A percentile compares a stretch with the other conserved stretches of the same genome.
Conservation (phyloP, 2,329 filamentous ascomycete genomes). For the Penicillium aurantiogriseum region DNA sequence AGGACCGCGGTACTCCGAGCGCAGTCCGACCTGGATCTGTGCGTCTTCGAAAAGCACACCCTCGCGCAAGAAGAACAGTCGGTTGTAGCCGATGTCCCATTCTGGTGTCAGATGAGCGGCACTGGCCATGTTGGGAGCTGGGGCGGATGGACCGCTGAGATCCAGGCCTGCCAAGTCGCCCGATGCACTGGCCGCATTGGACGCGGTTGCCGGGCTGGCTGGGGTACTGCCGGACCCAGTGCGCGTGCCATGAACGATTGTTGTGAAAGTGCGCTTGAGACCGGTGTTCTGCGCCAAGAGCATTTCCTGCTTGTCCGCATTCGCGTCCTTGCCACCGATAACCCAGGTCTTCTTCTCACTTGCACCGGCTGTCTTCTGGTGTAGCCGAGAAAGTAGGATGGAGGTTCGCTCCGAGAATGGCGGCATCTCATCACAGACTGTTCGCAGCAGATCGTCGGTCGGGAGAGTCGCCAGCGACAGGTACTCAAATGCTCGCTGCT, state of each 20-base stretch:
- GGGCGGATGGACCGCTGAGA: constrained; percentile 61
- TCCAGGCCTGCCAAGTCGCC: constrained; percentile 81
- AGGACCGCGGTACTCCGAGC: constrained; percentile 92
- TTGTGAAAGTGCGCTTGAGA: constrained; percentile 80
- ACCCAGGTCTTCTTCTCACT: constrained; percentile 97
- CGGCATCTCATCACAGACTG: constrained; percentile 97
- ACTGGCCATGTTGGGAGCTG: constrained; percentile 81
- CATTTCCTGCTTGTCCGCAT: constrained; percentile 75
- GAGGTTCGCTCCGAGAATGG: constrained; percentile 94
- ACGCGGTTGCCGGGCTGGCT: constrained; percentile 42
- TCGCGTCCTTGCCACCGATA: constrained; percentile 94
- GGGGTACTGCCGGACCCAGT: constrained; percentile 37
- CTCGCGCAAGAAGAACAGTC: constrained; percentile 73
- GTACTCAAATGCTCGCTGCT: constrained; percentile 96
- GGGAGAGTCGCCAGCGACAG: constrained; percentile 79
- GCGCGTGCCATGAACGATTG: constrained; percentile 47
- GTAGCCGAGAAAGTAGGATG: constrained; percentile 82
- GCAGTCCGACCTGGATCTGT: constrained; percentile 86
- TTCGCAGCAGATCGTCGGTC: constrained; percentile 86
- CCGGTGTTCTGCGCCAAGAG: constrained; percentile 76
- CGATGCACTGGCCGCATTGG: constrained; percentile 45
- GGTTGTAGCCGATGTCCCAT: constrained; percentile 88
- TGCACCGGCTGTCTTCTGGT: constrained; percentile 89
- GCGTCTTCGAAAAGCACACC: constrained; percentile 93
- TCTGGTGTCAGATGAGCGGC: constrained; percentile 90